These are phyloP conservation scores for Sechiopsis laciniata DNA, from an alignment of 306 rosid genomes.

Conservation along the genomic window DNA sequence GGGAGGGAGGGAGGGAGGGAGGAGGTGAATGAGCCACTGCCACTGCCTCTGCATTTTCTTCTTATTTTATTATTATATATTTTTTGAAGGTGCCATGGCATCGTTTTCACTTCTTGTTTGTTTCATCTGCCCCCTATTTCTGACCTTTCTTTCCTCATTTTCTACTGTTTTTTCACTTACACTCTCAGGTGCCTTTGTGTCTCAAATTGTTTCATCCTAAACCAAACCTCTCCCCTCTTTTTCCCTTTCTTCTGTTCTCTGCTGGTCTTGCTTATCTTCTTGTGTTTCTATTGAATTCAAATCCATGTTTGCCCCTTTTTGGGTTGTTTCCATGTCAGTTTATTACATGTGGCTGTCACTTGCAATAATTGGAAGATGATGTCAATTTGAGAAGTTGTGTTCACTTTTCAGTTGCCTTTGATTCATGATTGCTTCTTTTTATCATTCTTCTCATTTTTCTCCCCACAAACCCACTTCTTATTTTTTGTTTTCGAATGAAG, in stretches of 20 bases:
- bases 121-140: slow-evolving; percentile 1
- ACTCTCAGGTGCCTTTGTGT: not conserved
- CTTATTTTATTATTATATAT: slow-evolving; percentile 8
- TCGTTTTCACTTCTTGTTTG: slow-evolving; percentile 11
- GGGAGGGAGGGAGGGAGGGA: slow-evolving; percentile 22
- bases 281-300: not conserved
- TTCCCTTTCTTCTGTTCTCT: slow-evolving; percentile 1
- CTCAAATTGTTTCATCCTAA: not conserved
- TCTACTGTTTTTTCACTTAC: not conserved
- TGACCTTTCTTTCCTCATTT: not conserved
- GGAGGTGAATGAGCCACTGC: too few species aligned
- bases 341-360: not conserved
- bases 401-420: not conserved
- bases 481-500: not conserved
- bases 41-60: slow-evolving; percentile 12
- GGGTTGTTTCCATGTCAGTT: not conserved
- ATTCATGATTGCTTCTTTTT: not conserved
- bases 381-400: not conserved
- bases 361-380: not conserved
- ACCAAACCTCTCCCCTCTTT: not conserved
- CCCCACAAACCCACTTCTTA: not conserved
- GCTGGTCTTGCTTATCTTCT: not conserved
- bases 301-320: not conserved
- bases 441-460: not conserved
- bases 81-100: slow-evolving; percentile 17